Base-by-base conservation (phyloP, 2,329 filamentous ascomycete species). In the Phoma sp. region DNA sequence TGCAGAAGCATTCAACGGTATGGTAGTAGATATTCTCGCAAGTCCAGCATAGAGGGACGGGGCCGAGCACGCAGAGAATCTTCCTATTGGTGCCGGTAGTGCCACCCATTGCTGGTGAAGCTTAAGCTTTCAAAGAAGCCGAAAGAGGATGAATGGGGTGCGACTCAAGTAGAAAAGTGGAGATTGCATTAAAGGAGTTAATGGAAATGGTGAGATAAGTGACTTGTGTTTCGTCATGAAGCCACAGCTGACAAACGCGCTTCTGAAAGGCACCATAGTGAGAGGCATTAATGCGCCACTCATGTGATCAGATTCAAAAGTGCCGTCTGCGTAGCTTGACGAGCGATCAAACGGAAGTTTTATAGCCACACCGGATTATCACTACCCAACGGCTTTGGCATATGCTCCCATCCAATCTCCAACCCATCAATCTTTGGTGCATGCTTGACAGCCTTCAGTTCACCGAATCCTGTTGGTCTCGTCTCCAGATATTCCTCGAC, bases 311-410 rank as follows among this genome's bases (percentile, higher is more conserved):
- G 18, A 4, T 14, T 12, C 9, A n/a, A 14, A 14, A 28, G 10
- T 5, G 21, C 23, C 7, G 21, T 21, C 34, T 20, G 38, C 38
- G 5, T 29, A 15, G 3, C 29, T 45, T 25, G 12, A 4, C 11
- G 3, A 29, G 5, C 23, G 7, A 25, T n/a, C 15, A 15, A 11
- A 15, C 7, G 4, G 4, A n/a, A 5, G 11, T 2, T 12, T 40
- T 43, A 52, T 4, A 62, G 42, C 76, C 81, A 83, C 25, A 65
- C 66, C 29, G 81, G 67, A 29, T 75, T 60, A 55, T 83, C 81
- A 26, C 75, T 78, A 0, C 82, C 82, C 40, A 83, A 56, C 0
- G 74, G 74, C 59, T 79, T 79, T 2, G 81, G 81, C 81, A 83
- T 83, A 4, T 73, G 54, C 34, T 83, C 77, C 78, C 80, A 85